Conservation (phyloP, 306 rosid species). For the Quercus dentata region DNA sequence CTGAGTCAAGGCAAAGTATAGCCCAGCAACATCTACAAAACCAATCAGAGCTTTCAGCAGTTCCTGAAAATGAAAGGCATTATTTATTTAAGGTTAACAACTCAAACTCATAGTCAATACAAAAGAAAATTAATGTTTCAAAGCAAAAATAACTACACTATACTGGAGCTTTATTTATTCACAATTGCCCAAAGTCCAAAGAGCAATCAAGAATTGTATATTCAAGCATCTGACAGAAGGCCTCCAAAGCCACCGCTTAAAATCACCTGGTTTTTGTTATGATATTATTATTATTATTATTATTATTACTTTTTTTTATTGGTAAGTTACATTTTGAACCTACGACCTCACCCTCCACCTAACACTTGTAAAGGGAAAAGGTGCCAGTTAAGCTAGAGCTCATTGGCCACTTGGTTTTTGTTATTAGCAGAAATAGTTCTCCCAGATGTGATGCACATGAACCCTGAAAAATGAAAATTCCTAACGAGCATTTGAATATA, state of each 20-base stretch:
- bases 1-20: slow-evolving; percentile 97
- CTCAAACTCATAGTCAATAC: background rate
- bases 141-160: background rate
- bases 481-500: background rate
- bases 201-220: background rate
- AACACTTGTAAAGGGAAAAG: too few relatives aligned
- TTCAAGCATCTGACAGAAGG: background rate
- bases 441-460: background rate
- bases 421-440: background rate
- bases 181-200: background rate
- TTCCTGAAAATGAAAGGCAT: slow-evolving; percentile 52
- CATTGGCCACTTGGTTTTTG: background rate
- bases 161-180: background rate
- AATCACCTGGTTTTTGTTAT: background rate
- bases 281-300: too few relatives aligned
- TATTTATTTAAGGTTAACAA: slow-evolving; percentile 2
- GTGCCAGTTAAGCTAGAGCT: too few relatives aligned
- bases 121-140: background rate
- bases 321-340: too few relatives aligned
- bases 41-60: slow-evolving; percentile 94
- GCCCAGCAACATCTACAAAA: slow-evolving; percentile 95
- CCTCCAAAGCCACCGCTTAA: background rate
- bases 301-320: too few relatives aligned
- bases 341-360: too few relatives aligned
- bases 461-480: background rate